phyloP scores from a whole-genome alignment of 1,139 yeast genomes.

The Blastobotrys persicus region DNA sequence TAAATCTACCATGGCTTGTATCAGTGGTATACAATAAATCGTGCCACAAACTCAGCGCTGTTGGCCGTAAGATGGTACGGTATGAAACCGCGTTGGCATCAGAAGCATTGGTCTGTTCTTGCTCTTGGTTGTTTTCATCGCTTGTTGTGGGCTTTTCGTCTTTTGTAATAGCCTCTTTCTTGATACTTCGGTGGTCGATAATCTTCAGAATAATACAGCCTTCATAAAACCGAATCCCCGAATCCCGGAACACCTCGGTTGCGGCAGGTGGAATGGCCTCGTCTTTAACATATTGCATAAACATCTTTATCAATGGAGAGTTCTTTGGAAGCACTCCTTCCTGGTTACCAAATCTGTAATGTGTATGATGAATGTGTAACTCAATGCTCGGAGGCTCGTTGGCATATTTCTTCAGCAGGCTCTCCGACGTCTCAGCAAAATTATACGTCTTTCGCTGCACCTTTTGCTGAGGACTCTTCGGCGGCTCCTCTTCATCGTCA shows the following conservation, averaged over 20 bases:
- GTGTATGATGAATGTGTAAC: conserved; percentile 86
- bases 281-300: conserved; percentile 70
- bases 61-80: conserved; percentile 74
- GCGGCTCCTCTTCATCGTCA: conserved; percentile 30
- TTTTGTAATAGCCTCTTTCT: background rate
- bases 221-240: conserved; percentile 78
- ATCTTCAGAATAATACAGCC: conserved; percentile 85
- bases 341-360: conserved; percentile 73
- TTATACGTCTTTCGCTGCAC: conserved; percentile 19
- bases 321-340: conserved; percentile 80
- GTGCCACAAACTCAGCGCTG: conserved; percentile 76
- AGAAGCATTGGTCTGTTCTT: conserved; percentile 8
- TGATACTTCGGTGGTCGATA: conserved; percentile 60
- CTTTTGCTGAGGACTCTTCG: conserved; percentile 7
- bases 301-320: conserved; percentile 70
- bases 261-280: conserved; percentile 88
- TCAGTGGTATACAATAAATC: conserved; percentile 86
- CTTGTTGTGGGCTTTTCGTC: background rate
- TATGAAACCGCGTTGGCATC: conserved; percentile 48
- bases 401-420: conserved; percentile 73
- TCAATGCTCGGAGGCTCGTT: conserved; percentile 79
- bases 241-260: conserved; percentile 83
- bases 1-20: conserved; percentile 60
- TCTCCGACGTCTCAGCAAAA: conserved; percentile 64
- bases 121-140: conserved; percentile 6